Base-by-base conservation (phyloP, 768 basidiomycete species). In the Mycena venus region DNA sequence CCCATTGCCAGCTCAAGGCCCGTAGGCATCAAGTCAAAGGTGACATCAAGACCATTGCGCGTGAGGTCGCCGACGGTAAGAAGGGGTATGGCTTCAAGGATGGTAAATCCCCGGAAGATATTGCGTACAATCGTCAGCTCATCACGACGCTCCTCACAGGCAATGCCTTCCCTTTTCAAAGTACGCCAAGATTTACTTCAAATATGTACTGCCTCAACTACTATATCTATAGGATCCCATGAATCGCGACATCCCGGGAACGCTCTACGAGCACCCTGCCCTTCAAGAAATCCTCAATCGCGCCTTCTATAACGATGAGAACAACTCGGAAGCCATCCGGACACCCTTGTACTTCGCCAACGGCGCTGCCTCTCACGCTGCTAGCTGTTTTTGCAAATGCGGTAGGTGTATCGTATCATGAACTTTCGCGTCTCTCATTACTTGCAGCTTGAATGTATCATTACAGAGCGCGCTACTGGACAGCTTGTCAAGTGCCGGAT, bases 251-350 rank as follows among this genome's bases (percentile, higher is more conserved):
- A 1, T 27, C 0, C 61, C 40, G 0, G 40, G 42, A 8, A 27
- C 14, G 14, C 53, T 67, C 36, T 56, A 3, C 10, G 65, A 29
- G 55, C 51, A 67, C n/a, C 4, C 65, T 11, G 34, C 53, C 1
- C 34, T 42, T 31, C 65, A 67, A 29, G 53, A 67, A 6, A 6
- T 67, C 14, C 25, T 67, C 65, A 67, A 67, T 23, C 25, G 55
- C 31, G 27, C n/a, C 19, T 67, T 56, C 38, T 67, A 56, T 25
- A 67, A 67, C 19, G 38, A 67, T 40, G 53, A 44, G 8, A 11
- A 23, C 6, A 44, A 44, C 25, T 67, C 65, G 4, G 65, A 67
- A 17, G 65, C 65, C 9, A 14, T 67, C n/a, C 27, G 56, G 9
- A 40, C 17, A 7, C 55, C 65, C 0, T 12, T 29, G 17, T 67